phyloP scores from a whole-genome alignment of 352 stramenopile genomes.

The Phytophthora rubi region DNA sequence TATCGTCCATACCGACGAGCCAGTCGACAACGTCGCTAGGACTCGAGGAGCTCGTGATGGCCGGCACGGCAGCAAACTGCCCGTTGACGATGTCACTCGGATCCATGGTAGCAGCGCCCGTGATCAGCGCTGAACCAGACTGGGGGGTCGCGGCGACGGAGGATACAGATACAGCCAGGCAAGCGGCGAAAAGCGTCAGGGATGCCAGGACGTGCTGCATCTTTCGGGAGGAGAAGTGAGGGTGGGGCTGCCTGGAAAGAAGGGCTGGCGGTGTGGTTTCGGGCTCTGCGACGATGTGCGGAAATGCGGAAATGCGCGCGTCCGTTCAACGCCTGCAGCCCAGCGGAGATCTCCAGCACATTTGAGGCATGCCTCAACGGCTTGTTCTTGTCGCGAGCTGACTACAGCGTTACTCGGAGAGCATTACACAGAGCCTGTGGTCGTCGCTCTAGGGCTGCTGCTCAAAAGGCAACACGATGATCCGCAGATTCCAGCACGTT shows the following conservation, averaged over 20 bases:
- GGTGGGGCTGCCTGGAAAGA: neutral
- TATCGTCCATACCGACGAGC: slow-evolving; percentile 46
- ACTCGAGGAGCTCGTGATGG: slow-evolving; percentile 37
- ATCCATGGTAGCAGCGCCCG: slow-evolving; percentile 23
- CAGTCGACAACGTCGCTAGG: slow-evolving; percentile 30
- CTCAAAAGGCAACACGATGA: neutral
- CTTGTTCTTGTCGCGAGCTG: slow-evolving; percentile 1
- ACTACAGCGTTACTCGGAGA: slow-evolving; percentile 4
- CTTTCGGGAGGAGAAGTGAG: slow-evolving; percentile 18
- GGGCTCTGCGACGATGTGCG: neutral
- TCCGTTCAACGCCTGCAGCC: neutral
- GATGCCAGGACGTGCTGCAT: slow-evolving; percentile 18
- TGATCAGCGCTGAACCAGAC: slow-evolving; percentile 15
- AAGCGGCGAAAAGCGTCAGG: slow-evolving; percentile 10
- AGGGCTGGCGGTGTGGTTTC: neutral
- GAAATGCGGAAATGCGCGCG: neutral
- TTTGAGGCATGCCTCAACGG: slow-evolving; percentile 3
- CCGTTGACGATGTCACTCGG: slow-evolving; percentile 34
- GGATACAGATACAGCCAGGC: slow-evolving; percentile 15
- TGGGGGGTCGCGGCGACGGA: neutral
- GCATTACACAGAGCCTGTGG: neutral
- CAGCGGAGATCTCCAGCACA: no score
- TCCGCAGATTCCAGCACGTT: neutral
- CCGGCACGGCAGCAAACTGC: slow-evolving; percentile 41
- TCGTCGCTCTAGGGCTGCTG: neutral